phyloP scores from a whole-genome alignment of 2,329 filamentous ascomycete species.

The Colletotrichum coccodes region DNA sequence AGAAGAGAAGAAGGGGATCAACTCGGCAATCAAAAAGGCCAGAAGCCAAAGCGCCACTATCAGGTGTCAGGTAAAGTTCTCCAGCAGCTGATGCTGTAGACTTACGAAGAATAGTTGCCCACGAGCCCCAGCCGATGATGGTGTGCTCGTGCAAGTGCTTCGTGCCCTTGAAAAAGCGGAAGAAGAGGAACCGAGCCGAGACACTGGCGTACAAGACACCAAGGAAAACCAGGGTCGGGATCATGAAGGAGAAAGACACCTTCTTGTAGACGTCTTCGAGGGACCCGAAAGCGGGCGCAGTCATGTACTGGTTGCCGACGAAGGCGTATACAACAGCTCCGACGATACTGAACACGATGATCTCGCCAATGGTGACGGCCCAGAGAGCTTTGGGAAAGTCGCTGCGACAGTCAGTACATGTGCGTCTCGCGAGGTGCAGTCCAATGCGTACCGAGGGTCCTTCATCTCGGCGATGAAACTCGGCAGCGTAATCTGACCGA shows the following conservation, averaged over 20 bases:
- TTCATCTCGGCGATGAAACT: constrained; percentile 97
- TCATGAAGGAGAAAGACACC: constrained; percentile 93
- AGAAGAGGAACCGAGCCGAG: constrained; percentile 90
- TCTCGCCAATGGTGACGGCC: constrained; percentile 88
- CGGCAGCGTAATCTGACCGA: constrained; percentile 92
- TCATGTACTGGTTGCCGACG: constrained; percentile 90
- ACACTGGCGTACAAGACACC: constrained; percentile 92
- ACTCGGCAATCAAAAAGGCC: constrained; percentile 92
- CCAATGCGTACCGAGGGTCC: constrained; percentile 56
- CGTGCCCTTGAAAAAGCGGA: constrained; percentile 84
- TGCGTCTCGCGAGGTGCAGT: neutral
- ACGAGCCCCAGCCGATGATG: constrained; percentile 80
- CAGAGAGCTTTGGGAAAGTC: constrained; percentile 95
- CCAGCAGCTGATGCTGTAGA: constrained; percentile 24
- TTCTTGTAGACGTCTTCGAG: constrained; percentile 85
- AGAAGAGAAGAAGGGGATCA: constrained; percentile 93
- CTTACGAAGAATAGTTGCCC: constrained; percentile 77
- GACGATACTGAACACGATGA: constrained; percentile 86
- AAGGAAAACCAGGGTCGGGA: constrained; percentile 92
- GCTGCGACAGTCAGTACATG: constrained; percentile 44
- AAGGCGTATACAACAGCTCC: constrained; percentile 87
- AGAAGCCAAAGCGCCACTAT: constrained; percentile 77
- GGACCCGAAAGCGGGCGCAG: constrained; percentile 86
- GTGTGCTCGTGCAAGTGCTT: constrained; percentile 84
- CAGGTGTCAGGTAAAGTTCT: constrained; percentile 6